These are phyloP conservation scores for Batkoa obscura DNA, from an alignment of 371 early-diverging fungal species.

Conservation along the genomic window DNA sequence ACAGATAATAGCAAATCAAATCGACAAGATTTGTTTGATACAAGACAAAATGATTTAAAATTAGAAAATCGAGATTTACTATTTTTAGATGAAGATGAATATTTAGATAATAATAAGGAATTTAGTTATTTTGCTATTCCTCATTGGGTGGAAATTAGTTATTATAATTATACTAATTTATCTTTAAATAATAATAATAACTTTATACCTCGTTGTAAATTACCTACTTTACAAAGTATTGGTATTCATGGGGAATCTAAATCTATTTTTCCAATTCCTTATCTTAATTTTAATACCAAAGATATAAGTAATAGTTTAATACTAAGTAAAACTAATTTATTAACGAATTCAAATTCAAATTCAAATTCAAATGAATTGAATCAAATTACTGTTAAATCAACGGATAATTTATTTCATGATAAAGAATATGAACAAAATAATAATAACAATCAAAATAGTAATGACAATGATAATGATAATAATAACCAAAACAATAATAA, in stretches of 20 bases:
- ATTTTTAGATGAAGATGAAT: conserved; percentile 25
- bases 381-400: too few species aligned
- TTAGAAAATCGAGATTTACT: conserved; percentile 10
- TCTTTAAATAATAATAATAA: conserved; percentile 23
- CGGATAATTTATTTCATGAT: too few species aligned
- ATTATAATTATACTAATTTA: conserved; percentile 46
- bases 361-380: too few species aligned
- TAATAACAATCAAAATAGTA: too few species aligned
- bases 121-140: conserved; percentile 56
- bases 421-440: too few species aligned
- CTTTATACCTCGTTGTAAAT: conserved; percentile 49
- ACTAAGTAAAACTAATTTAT: too few species aligned
- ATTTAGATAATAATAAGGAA: conserved; percentile 13
- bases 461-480: too few species aligned
- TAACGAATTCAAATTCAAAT: too few species aligned
- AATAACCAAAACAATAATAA: too few species aligned
- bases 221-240: conserved; percentile 71
- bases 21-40: background rate
- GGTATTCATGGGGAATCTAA: conserved; percentile 50
- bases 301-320: background rate
- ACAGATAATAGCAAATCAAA: conserved; percentile 12
- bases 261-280: conserved; percentile 32
- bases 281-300: conserved; percentile 9
- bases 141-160: conserved; percentile 85
- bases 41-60: conserved; percentile 8